Percentiles rank a stretch among this genome's conserved stretches.
These are phyloP conservation scores for Termitomyces sp. DNA, from an alignment of 768 basidiomycete genomes.

Conservation along the genomic window DNA sequence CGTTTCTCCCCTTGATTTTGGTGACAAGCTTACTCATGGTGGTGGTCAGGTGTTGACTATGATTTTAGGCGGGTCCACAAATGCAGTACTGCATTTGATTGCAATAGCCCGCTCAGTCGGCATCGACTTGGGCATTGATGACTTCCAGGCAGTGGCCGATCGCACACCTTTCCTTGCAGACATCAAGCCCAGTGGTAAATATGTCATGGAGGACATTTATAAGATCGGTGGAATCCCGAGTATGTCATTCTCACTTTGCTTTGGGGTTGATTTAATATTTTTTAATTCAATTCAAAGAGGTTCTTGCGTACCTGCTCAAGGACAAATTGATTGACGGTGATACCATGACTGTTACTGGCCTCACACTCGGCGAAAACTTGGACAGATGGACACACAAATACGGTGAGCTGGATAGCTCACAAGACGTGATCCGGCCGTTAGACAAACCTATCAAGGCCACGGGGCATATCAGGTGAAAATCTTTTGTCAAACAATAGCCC, in stretches of 20 bases:
- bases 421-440: conserved; percentile 87
- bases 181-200: conserved; percentile 95
- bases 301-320: conserved; percentile 83
- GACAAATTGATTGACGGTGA: conserved; percentile 88
- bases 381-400: conserved; percentile 83
- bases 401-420: conserved; percentile 70
- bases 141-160: conserved; percentile 93
- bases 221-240: conserved; percentile 96
- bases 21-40: conserved; percentile 2
- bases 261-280: background rate
- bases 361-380: conserved; percentile 87
- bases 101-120: conserved; percentile 97
- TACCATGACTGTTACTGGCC: conserved; percentile 88
- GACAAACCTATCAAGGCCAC: conserved; percentile 85
- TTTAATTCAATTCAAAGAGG: conserved; percentile 45
- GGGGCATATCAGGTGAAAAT: conserved; percentile 79
- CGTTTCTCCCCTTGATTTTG: conserved; percentile 14
- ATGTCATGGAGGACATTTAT: conserved; percentile 98
- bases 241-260: conserved; percentile 37
- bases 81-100: conserved; percentile 95
- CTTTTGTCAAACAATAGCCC: conserved; percentile 10
- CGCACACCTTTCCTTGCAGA: conserved; percentile 93
- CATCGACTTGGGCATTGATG: conserved; percentile 83
- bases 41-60: conserved; percentile 82
- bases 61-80: conserved; percentile 97